Percentiles rank a stretch among this genome's conserved stretches.
These are phyloP conservation scores for Torrubiella hemipterigena DNA, from an alignment of 2,329 filamentous ascomycete genomes.

Conservation along the genomic window DNA sequence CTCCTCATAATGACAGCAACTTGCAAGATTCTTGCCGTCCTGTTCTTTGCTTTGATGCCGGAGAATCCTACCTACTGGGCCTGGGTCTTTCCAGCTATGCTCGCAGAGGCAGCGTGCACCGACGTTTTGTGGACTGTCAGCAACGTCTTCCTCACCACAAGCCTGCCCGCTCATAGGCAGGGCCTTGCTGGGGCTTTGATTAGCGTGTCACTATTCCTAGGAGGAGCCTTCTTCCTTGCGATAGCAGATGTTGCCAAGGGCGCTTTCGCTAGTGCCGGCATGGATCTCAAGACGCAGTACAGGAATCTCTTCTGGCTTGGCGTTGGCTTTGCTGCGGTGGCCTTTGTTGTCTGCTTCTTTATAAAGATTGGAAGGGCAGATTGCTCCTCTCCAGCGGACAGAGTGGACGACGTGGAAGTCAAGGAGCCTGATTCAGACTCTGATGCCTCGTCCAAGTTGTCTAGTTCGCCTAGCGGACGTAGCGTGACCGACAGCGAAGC, in stretches of 20 bases:
- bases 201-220: constrained; percentile 49
- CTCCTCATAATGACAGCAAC: constrained; percentile 39
- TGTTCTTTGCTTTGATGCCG: constrained; percentile 46
- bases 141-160: constrained; percentile 57
- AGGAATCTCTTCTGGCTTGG: constrained; percentile 50
- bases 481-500: no score
- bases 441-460: no score
- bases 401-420: no score
- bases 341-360: constrained; percentile 26
- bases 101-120: constrained; percentile 49
- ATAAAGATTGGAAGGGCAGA: constrained; percentile 14
- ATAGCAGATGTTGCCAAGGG: constrained; percentile 47
- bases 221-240: constrained; percentile 51
- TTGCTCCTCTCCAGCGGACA: no score
- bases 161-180: constrained; percentile 43
- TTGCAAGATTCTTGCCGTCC: constrained; percentile 34
- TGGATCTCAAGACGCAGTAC: constrained; percentile 38
- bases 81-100: constrained; percentile 49
- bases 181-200: constrained; percentile 54
- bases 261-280: constrained; percentile 22
- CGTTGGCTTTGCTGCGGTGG: constrained; percentile 34
- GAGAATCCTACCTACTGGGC: constrained; percentile 46
- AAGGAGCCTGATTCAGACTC: no score
- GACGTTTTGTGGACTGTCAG: constrained; percentile 55
- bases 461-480: no score